Base-by-base conservation (phyloP, 2,329 filamentous ascomycete genomes). In the Arthrobotrys sinensis region DNA sequence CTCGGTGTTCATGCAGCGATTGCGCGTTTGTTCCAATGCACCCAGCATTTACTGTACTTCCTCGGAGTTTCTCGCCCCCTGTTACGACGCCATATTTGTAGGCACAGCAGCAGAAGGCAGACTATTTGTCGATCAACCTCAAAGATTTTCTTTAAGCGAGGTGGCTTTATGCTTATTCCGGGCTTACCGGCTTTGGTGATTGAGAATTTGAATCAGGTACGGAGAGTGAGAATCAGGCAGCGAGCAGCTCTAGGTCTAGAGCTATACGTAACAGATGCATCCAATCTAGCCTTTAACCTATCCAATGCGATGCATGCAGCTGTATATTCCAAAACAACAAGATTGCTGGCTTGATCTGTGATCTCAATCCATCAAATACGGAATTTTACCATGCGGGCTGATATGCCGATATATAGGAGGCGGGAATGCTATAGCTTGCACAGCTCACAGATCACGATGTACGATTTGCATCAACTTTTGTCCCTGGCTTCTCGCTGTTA, bases 161-260 rank as follows among this genome's bases (percentile, higher is more conserved):
- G 36, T 5, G 24, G 50, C 32, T 53, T 53, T 24, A 53, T 28
- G 24, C 24, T 4, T 53, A 24, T 53, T 16, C 50, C 28, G 12
- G 50, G n/a, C 32, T 53, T 53, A 34, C 50, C 50, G 24, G 34
- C 50, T 52, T 52, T 52, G 24, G 48, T 52, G 16, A 3, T 1
- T 28, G 24, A 28, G 24, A 28, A 2, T 28, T 28, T 45, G 40
- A 6, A 7, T 11, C 8, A n/a, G 40, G 12, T 45, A 7, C 40
- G 8, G 12, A 48, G 16, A 48, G 24, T 52, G 14, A 10, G 28
- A 11, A 52, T 19, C 21, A 52, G 46, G 21, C 46, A 52, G 46
- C 46, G 4, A 28, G 4, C 24, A 28, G 24, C 24, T 28, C 24
- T 2, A 28, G 24, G 4, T 28, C 24, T 28, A 28, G 24, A n/a